These are phyloP conservation scores for Favolaschia claudopus DNA, from an alignment of 768 basidiomycete genomes.

Conservation along the genomic window DNA sequence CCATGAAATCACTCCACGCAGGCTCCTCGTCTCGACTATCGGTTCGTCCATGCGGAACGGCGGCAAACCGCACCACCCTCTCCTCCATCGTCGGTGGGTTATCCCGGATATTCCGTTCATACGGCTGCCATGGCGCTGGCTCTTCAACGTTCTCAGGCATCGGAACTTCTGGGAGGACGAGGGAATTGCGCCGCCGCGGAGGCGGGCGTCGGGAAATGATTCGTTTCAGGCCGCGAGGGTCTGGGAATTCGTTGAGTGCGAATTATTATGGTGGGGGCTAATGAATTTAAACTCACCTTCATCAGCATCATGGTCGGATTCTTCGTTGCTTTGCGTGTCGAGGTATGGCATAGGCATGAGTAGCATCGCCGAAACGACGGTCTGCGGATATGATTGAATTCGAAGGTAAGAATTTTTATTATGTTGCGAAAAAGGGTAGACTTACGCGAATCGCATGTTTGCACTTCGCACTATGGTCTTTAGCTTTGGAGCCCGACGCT, in stretches of 20 bases:
- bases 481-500: no score
- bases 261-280: no score
- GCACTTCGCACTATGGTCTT: no score
- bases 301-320: not conserved
- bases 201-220: not conserved
- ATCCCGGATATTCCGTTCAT: not conserved
- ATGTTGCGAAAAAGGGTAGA: no score
- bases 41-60: no score
- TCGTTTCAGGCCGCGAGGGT: not conserved
- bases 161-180: slow-evolving; percentile 5
- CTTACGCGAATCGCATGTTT: no score
- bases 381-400: no score
- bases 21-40: no score
- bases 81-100: not conserved
- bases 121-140: not conserved
- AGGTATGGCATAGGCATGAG: slow-evolving; percentile 4
- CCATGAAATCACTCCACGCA: no score
- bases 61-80: not conserved
- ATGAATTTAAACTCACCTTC: not conserved
- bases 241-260: no score
- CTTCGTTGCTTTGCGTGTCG: not conserved
- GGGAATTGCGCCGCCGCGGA: not conserved
- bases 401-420: no score
- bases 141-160: not conserved
- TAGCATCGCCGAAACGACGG: not conserved